These are phyloP conservation scores for Neurospora sublineolata DNA, from an alignment of 495 filamentous ascomycete genomes.

Conservation along the genomic window DNA sequence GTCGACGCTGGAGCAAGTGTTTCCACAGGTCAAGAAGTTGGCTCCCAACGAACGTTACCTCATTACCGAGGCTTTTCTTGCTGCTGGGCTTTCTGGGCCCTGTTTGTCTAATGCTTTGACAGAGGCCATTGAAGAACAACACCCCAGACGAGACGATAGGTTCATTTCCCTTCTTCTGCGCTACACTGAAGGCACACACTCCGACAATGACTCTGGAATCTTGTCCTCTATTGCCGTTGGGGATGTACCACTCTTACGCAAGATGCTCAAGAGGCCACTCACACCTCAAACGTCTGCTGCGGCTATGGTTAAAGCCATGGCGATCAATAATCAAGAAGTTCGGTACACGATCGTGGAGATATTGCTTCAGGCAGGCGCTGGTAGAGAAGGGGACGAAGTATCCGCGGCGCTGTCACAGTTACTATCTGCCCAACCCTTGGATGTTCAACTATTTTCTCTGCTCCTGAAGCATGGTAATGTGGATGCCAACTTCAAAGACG, in stretches of 20 bases:
- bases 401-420: constrained; percentile 25
- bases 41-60: constrained; percentile 24
- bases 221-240: constrained; percentile 27
- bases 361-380: constrained; percentile 28
- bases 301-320: constrained; percentile 29
- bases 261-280: constrained; percentile 26
- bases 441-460: constrained; percentile 25
- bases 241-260: constrained; percentile 25
- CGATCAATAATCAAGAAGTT: constrained; percentile 13
- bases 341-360: constrained; percentile 30
- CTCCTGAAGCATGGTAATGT: constrained; percentile 31
- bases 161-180: constrained; percentile 33
- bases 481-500: constrained; percentile 32
- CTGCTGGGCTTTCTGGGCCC: constrained; percentile 24
- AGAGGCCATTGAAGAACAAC: constrained; percentile 30
- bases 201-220: constrained; percentile 32
- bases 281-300: constrained; percentile 25
- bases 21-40: constrained; percentile 24
- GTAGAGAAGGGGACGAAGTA: constrained; percentile 20
- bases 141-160: constrained; percentile 28
- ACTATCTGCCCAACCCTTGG: constrained; percentile 22
- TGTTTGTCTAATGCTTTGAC: constrained; percentile 29
- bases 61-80: constrained; percentile 29
- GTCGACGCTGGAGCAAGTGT: constrained; percentile 28
- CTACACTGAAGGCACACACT: constrained; percentile 33